phyloP scores from a whole-genome alignment of 1,284 basidiomycete species.

The Moniliella sp. region DNA sequence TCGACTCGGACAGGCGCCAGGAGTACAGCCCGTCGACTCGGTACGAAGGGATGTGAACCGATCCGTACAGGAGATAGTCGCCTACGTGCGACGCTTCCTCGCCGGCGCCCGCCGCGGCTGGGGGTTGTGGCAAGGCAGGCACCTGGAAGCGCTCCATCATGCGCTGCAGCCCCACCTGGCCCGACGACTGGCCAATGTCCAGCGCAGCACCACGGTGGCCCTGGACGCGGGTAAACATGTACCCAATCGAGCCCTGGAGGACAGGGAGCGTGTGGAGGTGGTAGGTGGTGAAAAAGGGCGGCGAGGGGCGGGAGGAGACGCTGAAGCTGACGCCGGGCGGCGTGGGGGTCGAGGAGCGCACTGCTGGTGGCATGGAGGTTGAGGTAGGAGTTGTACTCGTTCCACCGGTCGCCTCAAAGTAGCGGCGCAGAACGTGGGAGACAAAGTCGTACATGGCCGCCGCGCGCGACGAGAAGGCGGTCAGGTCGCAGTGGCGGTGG shows the following conservation, averaged over 20 bases:
- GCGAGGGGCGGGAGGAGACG: slow-evolving; percentile 68
- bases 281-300: slow-evolving; percentile 62
- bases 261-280: slow-evolving; percentile 75
- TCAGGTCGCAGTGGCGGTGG: no score
- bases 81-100: slow-evolving; percentile 52
- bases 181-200: slow-evolving; percentile 1
- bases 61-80: slow-evolving; percentile 80
- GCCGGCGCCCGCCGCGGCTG: slow-evolving; percentile 52
- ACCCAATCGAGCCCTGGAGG: slow-evolving; percentile 72
- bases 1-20: slow-evolving; percentile 43
- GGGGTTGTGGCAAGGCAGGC: slow-evolving; percentile 55
- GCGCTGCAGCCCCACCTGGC: slow-evolving; percentile 58
- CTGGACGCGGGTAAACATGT: slow-evolving; percentile 49
- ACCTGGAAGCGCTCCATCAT: slow-evolving; percentile 48
- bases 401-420: slow-evolving; percentile 84
- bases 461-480: no score
- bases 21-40: slow-evolving; percentile 73
- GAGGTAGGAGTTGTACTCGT: slow-evolving; percentile 77
- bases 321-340: slow-evolving; percentile 57
- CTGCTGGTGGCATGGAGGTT: slow-evolving; percentile 64
- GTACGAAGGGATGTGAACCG: slow-evolving; percentile 67
- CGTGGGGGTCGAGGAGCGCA: slow-evolving; percentile 50
- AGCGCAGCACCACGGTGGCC: slow-evolving; percentile 35
- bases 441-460: slow-evolving; percentile 30
- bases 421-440: slow-evolving; percentile 61